Conservation (phyloP, 1,284 basidiomycete genomes). For the Cutaneotrichosporon sp. region DNA sequence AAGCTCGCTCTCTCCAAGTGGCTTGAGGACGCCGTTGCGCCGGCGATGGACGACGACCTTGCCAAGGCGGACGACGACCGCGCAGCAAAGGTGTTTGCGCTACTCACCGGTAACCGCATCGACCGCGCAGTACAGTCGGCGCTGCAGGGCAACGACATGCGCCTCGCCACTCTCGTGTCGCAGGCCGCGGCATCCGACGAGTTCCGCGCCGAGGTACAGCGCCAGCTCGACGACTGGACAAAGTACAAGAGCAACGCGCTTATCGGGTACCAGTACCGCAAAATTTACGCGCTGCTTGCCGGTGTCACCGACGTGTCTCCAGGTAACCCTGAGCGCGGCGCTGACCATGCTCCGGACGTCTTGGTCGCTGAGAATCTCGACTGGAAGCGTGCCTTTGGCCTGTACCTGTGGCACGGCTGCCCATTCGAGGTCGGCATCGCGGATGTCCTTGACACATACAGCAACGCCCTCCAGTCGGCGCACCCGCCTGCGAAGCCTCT, state of each 20-base stretch:
- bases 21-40: conserved; percentile 71
- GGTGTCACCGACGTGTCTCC: conserved; percentile 66
- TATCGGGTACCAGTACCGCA: conserved; percentile 65
- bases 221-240: conserved; percentile 80
- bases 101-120: conserved; percentile 82
- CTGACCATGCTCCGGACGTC: conserved; percentile 60
- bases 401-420: conserved; percentile 84
- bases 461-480: conserved; percentile 50
- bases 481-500: conserved; percentile 56
- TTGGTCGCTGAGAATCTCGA: conserved; percentile 75
- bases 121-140: conserved; percentile 75
- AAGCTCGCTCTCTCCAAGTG: conserved; percentile 79
- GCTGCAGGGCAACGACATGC: conserved; percentile 69
- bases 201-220: conserved; percentile 67
- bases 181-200: conserved; percentile 77
- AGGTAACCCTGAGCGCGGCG: conserved; percentile 55
- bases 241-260: conserved; percentile 68
- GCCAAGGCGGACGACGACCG: conserved; percentile 51
- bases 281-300: conserved; percentile 77
- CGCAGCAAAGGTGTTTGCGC: conserved; percentile 62
- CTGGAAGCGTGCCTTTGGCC: conserved; percentile 91
- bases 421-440: conserved; percentile 66
- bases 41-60: conserved; percentile 70
- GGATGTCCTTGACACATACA: conserved; percentile 66
- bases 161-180: conserved; percentile 85